Evolutionary conservation across 129 eudicot species (phyloP), one percentile per base, ranked within the genome.

Genomic region (Escallonia rubra): DNA sequence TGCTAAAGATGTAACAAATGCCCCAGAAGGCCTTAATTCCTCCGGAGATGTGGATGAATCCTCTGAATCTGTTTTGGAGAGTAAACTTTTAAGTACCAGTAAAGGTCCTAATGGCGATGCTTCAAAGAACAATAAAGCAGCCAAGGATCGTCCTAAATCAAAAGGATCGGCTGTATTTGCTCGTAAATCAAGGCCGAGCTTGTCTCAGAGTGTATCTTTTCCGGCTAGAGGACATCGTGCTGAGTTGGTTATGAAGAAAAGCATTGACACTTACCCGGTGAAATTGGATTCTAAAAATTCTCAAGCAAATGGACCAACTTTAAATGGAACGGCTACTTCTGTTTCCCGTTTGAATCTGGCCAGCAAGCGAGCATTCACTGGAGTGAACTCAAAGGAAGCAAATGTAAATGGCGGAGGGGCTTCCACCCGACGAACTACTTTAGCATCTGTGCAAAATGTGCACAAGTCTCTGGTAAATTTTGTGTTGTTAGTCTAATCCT

Each of bases 151-250:
- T 62, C 39, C 87, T 10, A 84, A 57, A 64, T 64, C 55, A 3
- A 81, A 73, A 60, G 77, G 66, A 40, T 42, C 74, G 41, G 71
- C 76, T 41, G 67, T 59, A n/a, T 43, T 72, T 45, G 69, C 75
- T 56, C 74, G 79, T 46, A 81, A 75, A 64, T 56, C 72, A 15
- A 83, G 76, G 72, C 71, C 86, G 38, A 82, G 74, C 63, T 41
- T 86, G 40, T 74, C 77, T 10, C 95, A 86, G 74, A 86, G 96
- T 70, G 72, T 72, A 53, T 92, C 96, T 11, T 78, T 92, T 65
- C 98, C 96, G 45, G 67, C 96, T 14, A 83, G 65, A 61, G 79
- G 84, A 4, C 75, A 49, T 61, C 65, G 63, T 57, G 69, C 72
- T 41, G 80, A 70, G 39, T 77, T 78, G 72, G 67, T 76, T 43